Evolutionary conservation across 1,139 yeast species (phyloP).

Genomic region (Groenewaldozyma sp.): DNA sequence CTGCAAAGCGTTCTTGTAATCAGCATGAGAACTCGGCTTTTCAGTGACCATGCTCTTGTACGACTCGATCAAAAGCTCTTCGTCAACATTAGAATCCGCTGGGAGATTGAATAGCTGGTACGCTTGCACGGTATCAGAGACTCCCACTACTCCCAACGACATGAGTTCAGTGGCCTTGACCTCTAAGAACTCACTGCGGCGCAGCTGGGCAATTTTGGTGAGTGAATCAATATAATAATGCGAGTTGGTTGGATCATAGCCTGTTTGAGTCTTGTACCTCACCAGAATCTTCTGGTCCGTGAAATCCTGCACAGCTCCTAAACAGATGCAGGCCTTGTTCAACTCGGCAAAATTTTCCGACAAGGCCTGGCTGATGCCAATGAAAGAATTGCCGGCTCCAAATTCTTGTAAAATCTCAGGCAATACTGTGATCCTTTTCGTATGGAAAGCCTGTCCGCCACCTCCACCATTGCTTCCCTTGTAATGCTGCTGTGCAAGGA

Average conservation of each 20-base stretch:
- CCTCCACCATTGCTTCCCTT: too few relatives aligned
- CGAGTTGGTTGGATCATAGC: constrained; percentile 44
- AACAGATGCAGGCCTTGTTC: constrained; percentile 33
- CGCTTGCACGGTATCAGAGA: constrained; percentile 48
- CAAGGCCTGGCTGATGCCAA: not conserved
- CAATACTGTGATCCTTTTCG: not conserved
- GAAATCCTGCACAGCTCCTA: constrained; percentile 54
- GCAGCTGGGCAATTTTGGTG: constrained; percentile 37
- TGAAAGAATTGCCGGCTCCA: not conserved
- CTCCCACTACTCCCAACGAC: constrained; percentile 54
- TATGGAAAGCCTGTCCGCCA: not conserved
- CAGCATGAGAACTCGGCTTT: constrained; percentile 11
- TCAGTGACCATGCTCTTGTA: constrained; percentile 15
- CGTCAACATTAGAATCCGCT: constrained; percentile 14
- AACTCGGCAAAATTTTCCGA: not conserved
- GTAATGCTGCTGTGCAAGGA: constrained; percentile 10
- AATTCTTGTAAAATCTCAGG: not conserved
- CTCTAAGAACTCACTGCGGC: constrained; percentile 40
- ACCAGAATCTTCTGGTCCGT: constrained; percentile 51
- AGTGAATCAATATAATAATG: constrained; percentile 67
- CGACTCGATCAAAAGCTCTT: constrained; percentile 21
- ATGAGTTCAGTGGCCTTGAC: constrained; percentile 44
- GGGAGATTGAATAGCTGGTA: constrained; percentile 47
- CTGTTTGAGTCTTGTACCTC: constrained; percentile 49
- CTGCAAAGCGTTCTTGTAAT: constrained; percentile 16